Conservation (phyloP, 768 basidiomycete genomes). For the Xerocomus spinulosus region DNA sequence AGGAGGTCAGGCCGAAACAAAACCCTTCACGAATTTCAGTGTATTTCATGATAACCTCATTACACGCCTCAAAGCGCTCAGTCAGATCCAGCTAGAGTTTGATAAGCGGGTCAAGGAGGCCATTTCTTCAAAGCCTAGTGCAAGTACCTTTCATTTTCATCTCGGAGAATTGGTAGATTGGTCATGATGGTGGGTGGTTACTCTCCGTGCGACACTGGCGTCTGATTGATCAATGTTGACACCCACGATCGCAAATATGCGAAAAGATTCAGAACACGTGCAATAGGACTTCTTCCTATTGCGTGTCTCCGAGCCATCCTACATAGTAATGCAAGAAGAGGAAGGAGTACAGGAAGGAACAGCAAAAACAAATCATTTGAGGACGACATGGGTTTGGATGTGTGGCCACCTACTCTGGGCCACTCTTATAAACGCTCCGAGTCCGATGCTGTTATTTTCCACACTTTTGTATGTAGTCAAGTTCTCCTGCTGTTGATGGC, state of each 20-base stretch:
- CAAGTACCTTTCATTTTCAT: constrained; percentile 16
- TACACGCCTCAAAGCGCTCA: constrained; percentile 77
- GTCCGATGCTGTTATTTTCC: not conserved
- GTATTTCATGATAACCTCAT: constrained; percentile 95
- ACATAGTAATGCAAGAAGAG: not conserved
- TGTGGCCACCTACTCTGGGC: not conserved
- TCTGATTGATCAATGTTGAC: not conserved
- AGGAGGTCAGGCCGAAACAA: constrained; percentile 72
- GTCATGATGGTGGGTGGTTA: constrained; percentile 8
- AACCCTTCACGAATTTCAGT: constrained; percentile 89
- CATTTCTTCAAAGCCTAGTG: not conserved
- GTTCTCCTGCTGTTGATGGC: not conserved
- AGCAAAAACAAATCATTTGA: constrained; percentile 14
- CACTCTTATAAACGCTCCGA: constrained; percentile 12
- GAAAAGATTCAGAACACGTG: constrained; percentile 13
- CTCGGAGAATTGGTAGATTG: not conserved
- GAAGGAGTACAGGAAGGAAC: constrained; percentile 9
- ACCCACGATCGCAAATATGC: constrained; percentile 4
- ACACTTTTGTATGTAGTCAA: not conserved
- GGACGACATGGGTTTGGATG: constrained; percentile 8
- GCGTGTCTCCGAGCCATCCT: not conserved
- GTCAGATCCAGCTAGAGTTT: constrained; percentile 80
- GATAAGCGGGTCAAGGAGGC: constrained; percentile 80
- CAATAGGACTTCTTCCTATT: not conserved
- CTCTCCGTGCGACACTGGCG: constrained; percentile 6